phyloP scores from a whole-genome alignment of 2,329 filamentous ascomycete genomes.

The Cylindrodendrum hubeiense region DNA sequence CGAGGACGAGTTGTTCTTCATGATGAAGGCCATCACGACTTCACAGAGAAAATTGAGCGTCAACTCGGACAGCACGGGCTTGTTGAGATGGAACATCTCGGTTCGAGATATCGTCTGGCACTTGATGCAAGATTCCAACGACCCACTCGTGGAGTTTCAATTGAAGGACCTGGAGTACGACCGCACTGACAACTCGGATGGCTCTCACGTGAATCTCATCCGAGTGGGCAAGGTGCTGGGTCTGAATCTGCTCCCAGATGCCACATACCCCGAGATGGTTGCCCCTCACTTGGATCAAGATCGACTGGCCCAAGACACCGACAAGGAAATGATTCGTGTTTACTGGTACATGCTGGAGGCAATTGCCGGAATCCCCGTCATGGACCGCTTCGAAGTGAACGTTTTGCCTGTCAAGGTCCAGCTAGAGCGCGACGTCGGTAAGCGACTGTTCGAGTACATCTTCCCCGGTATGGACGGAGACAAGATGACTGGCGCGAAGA shows the following conservation, averaged over 20 bases:
- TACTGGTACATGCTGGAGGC: slow-evolving; percentile 99
- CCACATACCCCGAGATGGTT: slow-evolving; percentile 96
- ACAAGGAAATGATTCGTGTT: slow-evolving; percentile 87
- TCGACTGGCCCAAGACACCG: slow-evolving; percentile 55
- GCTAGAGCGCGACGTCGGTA: slow-evolving; percentile 90
- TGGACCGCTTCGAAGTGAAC: slow-evolving; percentile 96
- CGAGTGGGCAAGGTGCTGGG: slow-evolving; percentile 90
- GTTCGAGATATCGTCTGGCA: slow-evolving; percentile 98
- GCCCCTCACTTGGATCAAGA: slow-evolving; percentile 84
- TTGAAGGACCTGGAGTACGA: slow-evolving; percentile 92
- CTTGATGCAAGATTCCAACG: slow-evolving; percentile 86
- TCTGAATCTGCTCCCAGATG: slow-evolving; percentile 89
- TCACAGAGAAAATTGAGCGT: slow-evolving; percentile 88
- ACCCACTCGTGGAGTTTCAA: slow-evolving; percentile 93
- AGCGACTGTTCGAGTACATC: slow-evolving; percentile 95
- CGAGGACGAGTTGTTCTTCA: slow-evolving; percentile 98
- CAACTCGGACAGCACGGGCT: slow-evolving; percentile 78
- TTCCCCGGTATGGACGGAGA: slow-evolving; percentile 85
- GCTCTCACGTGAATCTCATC: slow-evolving; percentile 93
- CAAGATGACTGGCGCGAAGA: slow-evolving; percentile 60
- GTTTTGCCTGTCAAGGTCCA: slow-evolving; percentile 95
- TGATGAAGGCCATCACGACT: slow-evolving; percentile 99
- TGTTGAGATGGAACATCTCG: slow-evolving; percentile 93
- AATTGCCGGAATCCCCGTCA: slow-evolving; percentile 95
- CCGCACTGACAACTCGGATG: slow-evolving; percentile 95